Conservation (phyloP, 78 protist genomes). For the Cavenderia fasciculata region DNA sequence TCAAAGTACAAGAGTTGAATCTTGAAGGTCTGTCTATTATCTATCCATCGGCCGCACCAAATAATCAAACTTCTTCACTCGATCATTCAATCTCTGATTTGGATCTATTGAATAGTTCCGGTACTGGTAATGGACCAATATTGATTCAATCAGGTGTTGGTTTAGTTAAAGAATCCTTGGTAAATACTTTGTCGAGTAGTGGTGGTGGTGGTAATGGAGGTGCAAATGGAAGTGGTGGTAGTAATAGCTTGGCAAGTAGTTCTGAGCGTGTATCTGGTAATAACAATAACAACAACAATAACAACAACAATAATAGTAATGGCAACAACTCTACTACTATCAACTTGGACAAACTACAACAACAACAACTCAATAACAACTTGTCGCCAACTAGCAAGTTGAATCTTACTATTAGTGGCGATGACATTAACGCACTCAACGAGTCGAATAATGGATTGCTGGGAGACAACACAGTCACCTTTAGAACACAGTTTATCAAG, state of each 20-base stretch:
- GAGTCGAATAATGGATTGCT: not conserved
- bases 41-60: conserved; percentile 10
- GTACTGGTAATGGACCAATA: no score
- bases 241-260: not conserved
- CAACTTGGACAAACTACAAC: not conserved
- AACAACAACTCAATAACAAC: not conserved
- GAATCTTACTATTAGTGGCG: not conserved
- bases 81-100: not conserved
- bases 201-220: not conserved
- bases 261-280: not conserved
- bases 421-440: not conserved
- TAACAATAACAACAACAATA: not conserved
- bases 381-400: not conserved
- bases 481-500: conserved; percentile 23
- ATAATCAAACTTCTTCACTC: not conserved
- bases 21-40: conserved; percentile 6
- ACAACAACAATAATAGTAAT: not conserved
- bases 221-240: not conserved
- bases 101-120: no score
- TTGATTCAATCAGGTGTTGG: no score
- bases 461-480: conserved; percentile 7
- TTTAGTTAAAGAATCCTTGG: no score
- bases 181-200: no score
- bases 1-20: conserved; percentile 29
- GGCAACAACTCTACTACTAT: not conserved